Percentiles rank a stretch among this genome's conserved stretches.
phyloP scores from a whole-genome alignment of 2,329 filamentous ascomycete species.

The Alternaria panax region DNA sequence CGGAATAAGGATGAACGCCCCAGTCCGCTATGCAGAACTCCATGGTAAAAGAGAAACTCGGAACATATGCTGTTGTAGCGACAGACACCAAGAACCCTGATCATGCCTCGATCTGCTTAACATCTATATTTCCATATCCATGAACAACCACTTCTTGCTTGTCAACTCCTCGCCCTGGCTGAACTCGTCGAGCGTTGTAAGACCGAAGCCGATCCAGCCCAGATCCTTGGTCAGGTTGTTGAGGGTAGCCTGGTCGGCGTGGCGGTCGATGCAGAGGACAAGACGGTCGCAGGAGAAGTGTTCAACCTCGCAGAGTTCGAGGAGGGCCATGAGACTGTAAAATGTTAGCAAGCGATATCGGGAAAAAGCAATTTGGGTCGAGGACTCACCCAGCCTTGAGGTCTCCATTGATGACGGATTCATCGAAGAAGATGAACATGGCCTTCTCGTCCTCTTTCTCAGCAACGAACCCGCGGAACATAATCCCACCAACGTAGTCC shows the following conservation, averaged over 20 bases:
- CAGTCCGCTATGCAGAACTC: not conserved
- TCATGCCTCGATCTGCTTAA: not conserved
- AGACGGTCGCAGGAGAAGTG: slow-evolving; percentile 76
- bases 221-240: slow-evolving; percentile 79
- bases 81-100: slow-evolving; percentile 1
- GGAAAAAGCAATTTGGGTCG: not conserved
- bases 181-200: slow-evolving; percentile 82
- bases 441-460: slow-evolving; percentile 74
- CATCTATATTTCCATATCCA: slow-evolving; percentile 80
- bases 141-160: slow-evolving; percentile 82
- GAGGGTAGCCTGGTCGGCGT: slow-evolving; percentile 66
- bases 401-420: slow-evolving; percentile 74
- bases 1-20: not conserved
- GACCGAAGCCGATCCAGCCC: slow-evolving; percentile 91
- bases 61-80: not conserved
- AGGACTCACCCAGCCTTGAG: slow-evolving; percentile 84
- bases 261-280: slow-evolving; percentile 80
- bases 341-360: slow-evolving; percentile 18
- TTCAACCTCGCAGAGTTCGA: slow-evolving; percentile 81
- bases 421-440: slow-evolving; percentile 88
- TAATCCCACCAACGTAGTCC: slow-evolving; percentile 84
- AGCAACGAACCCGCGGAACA: slow-evolving; percentile 85
- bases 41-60: not conserved
- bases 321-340: slow-evolving; percentile 75
- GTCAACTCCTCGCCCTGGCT: slow-evolving; percentile 64